Evolutionary conservation across 345 rosid genomes (phyloP), one percentile per base, ranked within the genome.

Genomic region (Lenwebbia sp.): DNA sequence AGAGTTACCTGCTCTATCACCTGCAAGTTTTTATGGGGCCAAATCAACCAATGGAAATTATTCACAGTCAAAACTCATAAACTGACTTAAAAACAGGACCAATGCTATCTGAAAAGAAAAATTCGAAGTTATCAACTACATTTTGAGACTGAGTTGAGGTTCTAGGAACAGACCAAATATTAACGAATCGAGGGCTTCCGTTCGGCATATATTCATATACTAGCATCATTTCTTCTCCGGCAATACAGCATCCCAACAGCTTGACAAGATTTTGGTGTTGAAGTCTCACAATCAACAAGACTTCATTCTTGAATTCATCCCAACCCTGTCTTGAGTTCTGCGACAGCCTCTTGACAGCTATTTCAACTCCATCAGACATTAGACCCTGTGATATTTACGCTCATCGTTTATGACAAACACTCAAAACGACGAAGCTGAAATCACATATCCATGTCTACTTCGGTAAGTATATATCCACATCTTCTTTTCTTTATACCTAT

Each of bases 291-390:
- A 84, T 57, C 13, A 62, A 26, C 21, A 60, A 8, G 54, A 50
- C 83, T 47, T 85, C 86, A 83, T 83, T 74, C 52, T 75, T 86
- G 40, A 75, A 75, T 74, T 85, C 86, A 6, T 54, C 76, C 52
- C 28, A 25, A 21, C 86, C 83, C 54, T 85, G 83, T 26, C 65
- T 50, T 23, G 86, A 85, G 22, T 25, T 50, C 83, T 85, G 47
- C 22, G 85, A 85, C 44, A 88, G 83, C 40, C 87, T 62, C 83
- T 83, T 85, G 15, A 88, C 89, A 19, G 86, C 89, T 57, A 88
- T 74, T 60, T 85, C 83, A 10, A 19, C 6, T 76, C 89, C 89
- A 60, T 85, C 56, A 6, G 53, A 52, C 60, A 88, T 55, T 49
- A 12, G 14, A 23, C 87, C 89, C 89, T 85, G 65, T 15, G 5